Percentiles rank a stretch among this genome's conserved stretches.
These are phyloP conservation scores for Sinapis alba DNA, from an alignment of 441 rosid genomes.

Conservation along the genomic window DNA sequence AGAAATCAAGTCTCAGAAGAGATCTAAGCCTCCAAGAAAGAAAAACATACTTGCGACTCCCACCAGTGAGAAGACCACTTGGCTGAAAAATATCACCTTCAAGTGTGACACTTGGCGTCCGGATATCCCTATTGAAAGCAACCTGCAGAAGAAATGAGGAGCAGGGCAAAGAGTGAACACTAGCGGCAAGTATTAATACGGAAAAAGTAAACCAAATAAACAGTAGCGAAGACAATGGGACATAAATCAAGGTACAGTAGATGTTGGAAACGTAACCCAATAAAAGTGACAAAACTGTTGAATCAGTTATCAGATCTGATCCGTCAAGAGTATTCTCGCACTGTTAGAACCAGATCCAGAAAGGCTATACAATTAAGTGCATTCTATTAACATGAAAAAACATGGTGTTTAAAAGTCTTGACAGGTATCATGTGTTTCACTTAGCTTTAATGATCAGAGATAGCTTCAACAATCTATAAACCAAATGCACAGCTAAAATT, in stretches of 20 bases:
- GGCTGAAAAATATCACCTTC: conserved; percentile 98
- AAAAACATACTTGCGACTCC: conserved; percentile 72
- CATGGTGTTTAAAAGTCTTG: background rate
- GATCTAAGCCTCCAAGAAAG: conserved; percentile 18
- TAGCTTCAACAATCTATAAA: conserved; percentile 5
- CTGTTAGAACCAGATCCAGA: conserved; percentile 8
- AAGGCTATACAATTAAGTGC: background rate
- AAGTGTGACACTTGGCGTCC: conserved; percentile 86
- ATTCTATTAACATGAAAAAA: background rate
- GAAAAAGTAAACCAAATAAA: too few relatives aligned
- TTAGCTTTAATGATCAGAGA: conserved; percentile 1
- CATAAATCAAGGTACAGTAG: background rate
- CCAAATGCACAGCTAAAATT: background rate
- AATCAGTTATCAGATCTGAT: background rate
- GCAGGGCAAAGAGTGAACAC: background rate
- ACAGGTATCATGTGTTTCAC: background rate
- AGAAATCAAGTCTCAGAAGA: conserved; percentile 21
- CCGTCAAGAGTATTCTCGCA: background rate
- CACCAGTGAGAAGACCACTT: conserved; percentile 96
- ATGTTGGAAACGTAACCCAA: conserved; percentile 17
- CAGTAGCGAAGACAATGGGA: conserved; percentile 18
- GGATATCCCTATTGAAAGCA: conserved; percentile 74
- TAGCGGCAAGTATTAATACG: too few relatives aligned
- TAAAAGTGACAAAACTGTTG: background rate
- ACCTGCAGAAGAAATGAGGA: conserved; percentile 52